Base-by-base conservation (phyloP, 176 grass and related monocot species). In the Oryza meyeriana region DNA sequence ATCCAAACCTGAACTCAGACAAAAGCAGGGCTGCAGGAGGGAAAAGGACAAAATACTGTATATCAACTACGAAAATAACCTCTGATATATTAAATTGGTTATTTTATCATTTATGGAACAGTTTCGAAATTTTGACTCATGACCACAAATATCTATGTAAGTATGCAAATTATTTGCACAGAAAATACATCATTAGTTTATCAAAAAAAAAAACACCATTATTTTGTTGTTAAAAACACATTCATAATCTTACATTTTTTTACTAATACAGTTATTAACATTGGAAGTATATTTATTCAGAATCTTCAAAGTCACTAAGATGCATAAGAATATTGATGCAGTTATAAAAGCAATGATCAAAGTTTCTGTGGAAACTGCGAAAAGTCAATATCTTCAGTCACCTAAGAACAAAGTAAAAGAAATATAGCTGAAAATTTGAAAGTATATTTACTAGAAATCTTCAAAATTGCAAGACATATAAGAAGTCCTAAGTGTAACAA, bases 1-100 rank as follows among this genome's bases (percentile, higher is more conserved):
- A 98, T 93, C 90, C 95, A 93, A 98, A 98, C 87, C 95, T 89
- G 76, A 93, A 93, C 74, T 93, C 92, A 57, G 90, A 87, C 44
- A 95, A 89, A 84, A 98, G 79, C 50, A 95, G 85, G 42, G 66
- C 95, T 98, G 81, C 81, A 91, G 67, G 77, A 74, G 40, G 18
- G 62, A 55, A 82, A 64, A 61, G 47, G 14, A 66, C 48, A 78
- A 36, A 86, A 71, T 3, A 79, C 6, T 35, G 0, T 57, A 47
- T 79, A 9, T 47, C 8, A 69, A 71, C 32, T 32, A 79, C 12
- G 34, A 41, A 18, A 77, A 22, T 80, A 69, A 18, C 35, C 38
- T 59, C 69, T 22, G 18, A 68, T 75, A 64, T 61, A 26, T 59
- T 29, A 73, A 22, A 44, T 58, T 83, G 27, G 61, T 83, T 58